Conservation (phyloP, 2,329 filamentous ascomycete species). For the Beauveria australis region DNA sequence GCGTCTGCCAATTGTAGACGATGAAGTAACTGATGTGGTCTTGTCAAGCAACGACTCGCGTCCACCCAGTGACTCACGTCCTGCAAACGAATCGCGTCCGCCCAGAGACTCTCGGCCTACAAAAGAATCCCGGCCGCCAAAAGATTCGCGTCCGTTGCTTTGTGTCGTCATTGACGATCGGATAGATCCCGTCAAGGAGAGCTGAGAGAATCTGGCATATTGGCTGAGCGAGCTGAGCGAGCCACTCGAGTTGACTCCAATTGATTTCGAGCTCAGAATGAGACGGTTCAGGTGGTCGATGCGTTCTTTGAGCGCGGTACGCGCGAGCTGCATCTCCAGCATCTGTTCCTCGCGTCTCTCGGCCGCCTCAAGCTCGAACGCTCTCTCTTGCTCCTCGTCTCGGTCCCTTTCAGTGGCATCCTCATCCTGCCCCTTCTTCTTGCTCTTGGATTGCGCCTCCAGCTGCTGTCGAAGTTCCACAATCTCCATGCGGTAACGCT, state of each 20-base stretch:
- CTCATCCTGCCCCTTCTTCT: slow-evolving; percentile 47
- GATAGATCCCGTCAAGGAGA: slow-evolving; percentile 46
- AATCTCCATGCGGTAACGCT: slow-evolving; percentile 92
- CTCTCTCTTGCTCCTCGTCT: slow-evolving; percentile 64
- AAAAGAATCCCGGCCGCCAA: slow-evolving; percentile 6
- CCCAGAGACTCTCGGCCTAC: neutral
- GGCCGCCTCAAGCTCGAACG: slow-evolving; percentile 69
- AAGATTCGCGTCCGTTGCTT: slow-evolving; percentile 21
- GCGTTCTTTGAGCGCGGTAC: slow-evolving; percentile 90
- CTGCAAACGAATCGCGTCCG: neutral
- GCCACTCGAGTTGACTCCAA: slow-evolving; percentile 77
- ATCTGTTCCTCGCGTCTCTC: slow-evolving; percentile 93
- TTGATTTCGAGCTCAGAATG: slow-evolving; percentile 91
- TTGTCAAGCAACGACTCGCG: slow-evolving; percentile 42
- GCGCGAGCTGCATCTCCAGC: slow-evolving; percentile 94
- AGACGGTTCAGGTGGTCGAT: slow-evolving; percentile 95
- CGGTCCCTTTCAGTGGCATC: slow-evolving; percentile 43
- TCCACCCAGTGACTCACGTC: neutral
- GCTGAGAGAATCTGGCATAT: slow-evolving; percentile 54
- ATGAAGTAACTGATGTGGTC: slow-evolving; percentile 59
- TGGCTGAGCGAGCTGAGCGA: slow-evolving; percentile 60
- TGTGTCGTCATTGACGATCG: slow-evolving; percentile 66
- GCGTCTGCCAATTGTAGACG: slow-evolving; percentile 49
- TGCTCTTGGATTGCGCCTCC: slow-evolving; percentile 69
- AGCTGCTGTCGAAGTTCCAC: slow-evolving; percentile 71